A percentile compares a stretch with the other conserved stretches of the same genome.
Conservation (phyloP, 148 eudicot genomes). For the Suaeda aralocaspica region DNA sequence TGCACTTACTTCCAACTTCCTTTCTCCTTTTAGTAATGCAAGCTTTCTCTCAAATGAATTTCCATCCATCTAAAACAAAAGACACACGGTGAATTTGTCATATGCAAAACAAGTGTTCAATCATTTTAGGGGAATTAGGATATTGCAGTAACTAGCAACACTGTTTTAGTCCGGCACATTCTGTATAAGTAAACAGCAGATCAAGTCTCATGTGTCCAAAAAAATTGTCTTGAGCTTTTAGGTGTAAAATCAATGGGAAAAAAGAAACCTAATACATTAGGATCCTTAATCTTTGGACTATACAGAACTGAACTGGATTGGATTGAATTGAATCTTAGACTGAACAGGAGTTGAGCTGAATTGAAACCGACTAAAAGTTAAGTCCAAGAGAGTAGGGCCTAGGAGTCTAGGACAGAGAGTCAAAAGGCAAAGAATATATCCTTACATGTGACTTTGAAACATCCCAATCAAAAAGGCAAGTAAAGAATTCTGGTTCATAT, state of each 20-base stretch:
- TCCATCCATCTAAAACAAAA: conserved; percentile 42
- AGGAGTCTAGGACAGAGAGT: background rate
- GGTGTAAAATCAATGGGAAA: background rate
- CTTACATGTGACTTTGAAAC: conserved; percentile 53
- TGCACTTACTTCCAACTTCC: conserved; percentile 42
- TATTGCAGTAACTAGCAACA: background rate
- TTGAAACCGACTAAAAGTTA: too few relatives aligned
- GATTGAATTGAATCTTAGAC: too few relatives aligned
- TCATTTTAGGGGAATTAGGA: background rate
- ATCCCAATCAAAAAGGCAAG: conserved; percentile 68
- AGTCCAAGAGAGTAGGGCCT: too few relatives aligned
- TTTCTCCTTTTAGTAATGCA: conserved; percentile 44
- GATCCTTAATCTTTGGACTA: too few relatives aligned
- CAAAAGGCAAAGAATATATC: background rate
- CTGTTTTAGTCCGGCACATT: background rate
- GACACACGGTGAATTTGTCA: background rate
- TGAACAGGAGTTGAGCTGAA: too few relatives aligned
- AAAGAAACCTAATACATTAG: background rate
- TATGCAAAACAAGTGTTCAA: background rate
- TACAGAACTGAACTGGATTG: too few relatives aligned
- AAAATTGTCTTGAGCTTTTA: background rate
- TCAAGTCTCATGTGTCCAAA: background rate
- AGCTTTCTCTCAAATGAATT: conserved; percentile 61
- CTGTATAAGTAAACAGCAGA: background rate
- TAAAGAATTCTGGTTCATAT: conserved; percentile 59